Base-by-base conservation (phyloP, 768 basidiomycete species). In the Boletus tylopilopsis region DNA sequence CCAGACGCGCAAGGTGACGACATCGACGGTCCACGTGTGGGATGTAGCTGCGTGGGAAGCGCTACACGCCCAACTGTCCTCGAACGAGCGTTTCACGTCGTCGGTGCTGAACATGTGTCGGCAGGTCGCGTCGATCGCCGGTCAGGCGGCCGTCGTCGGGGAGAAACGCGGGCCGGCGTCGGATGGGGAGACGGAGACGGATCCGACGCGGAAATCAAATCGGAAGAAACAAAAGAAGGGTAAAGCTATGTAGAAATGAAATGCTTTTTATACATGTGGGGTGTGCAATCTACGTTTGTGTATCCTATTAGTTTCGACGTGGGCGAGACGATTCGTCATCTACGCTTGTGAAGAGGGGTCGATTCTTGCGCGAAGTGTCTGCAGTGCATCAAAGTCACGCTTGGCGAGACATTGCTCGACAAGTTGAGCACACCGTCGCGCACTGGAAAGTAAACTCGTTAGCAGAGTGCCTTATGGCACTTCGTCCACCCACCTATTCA, bases 81-180 rank as follows among this genome's bases (percentile, higher is more conserved):
- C 70, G 5, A 81, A 79, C 15, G 65, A 76, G n/a, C 76, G 81
- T 22, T 84, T 88, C 68, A 81, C 86, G 1, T 65, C 75, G 27
- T 81, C 79, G 7, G 74, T 92, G 8, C 75, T 76, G 24, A 76
- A 75, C 44, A 76, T 84, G 68, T 82, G 87, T 58, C 76, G 76
- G 58, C 89, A 91, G 64, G 69, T 93, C 63, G 67, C 61, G 58
- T 65, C 64, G 12, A 36, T 47, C 1, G 51, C 54, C 6, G 10
- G 47, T 13, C 60, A 57, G 13, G 30, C 11, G 10, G 29, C 13
- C 10, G 29, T 7, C 5, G 40, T 37, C 6, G 44, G 50, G 42
- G 53, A 15, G 22, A 77, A 79, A 62, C 67, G 77, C 52, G 78
- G 77, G 55, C 70, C 67, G 2, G 51, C 44, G 34, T 47, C 16